Base-by-base conservation (phyloP, 441 rosid genomes). In the Pelargonium fulgidum region DNA sequence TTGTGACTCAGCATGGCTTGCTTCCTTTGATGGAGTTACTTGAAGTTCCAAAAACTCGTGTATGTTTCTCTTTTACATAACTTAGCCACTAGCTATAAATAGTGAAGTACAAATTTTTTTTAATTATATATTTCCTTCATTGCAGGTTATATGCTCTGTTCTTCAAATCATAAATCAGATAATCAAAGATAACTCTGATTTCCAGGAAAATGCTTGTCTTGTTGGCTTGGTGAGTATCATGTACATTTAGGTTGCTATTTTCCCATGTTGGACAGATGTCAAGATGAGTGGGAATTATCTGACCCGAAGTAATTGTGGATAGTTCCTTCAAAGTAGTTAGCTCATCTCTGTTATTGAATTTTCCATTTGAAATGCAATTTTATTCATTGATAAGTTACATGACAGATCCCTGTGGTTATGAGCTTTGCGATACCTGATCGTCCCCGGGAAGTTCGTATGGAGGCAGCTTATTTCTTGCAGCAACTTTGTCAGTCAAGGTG, bases 401-500 rank as follows among this genome's bases (percentile, higher is more conserved):
- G 62, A 73, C 86, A 95, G 99, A 95, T 95, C 78, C 98, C 99
- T 71, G 83, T 77, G 56, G 90, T 92, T 64, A 89, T 86, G 85
- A 68, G 82, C 69, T 84, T 92, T 77, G 89, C 97, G 63, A 84
- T 78, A 59, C 89, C 93, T 68, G 96, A 87, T 85, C 88, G 84
- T 71, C 84, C 92, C 20, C 89, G 90, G 69, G 99, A 95, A 79
- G 82, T 95, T 70, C 91, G 98, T 64, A 90, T 87, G 87, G 97
- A 92, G 77, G 97, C 98, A 72, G 97, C 95, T 24, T 88, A 81
- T 81, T 92, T 92, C 79, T 81, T 92, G 78, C 96, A 88, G 88
- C 97, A 92, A 84, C 96, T 95, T 72, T 95, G 99, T 76, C 96
- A 87, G 73, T 95, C 98, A 80, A 92, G 98, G 99, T 95, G 70